Conservation (phyloP, 306 rosid species). For the Hippophae rhamnoides region DNA sequence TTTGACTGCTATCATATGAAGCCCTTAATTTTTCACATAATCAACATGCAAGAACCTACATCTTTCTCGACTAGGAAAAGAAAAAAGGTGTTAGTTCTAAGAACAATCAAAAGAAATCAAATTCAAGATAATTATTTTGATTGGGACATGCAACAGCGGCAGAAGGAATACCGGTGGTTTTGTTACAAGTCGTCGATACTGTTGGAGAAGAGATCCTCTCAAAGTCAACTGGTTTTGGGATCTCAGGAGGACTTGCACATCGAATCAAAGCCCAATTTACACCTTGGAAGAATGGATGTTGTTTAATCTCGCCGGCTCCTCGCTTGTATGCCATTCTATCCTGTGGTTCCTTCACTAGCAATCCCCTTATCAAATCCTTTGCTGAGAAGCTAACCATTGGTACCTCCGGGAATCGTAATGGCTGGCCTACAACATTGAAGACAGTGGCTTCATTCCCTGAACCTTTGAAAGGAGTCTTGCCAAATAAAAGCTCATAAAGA, state of each 20-base stretch:
- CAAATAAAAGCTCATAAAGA: constrained; percentile 46
- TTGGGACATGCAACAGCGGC: constrained; percentile 24
- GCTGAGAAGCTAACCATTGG: constrained; percentile 40
- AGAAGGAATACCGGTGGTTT: constrained; percentile 9
- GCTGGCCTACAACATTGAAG: constrained; percentile 45
- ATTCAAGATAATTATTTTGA: constrained; percentile 40
- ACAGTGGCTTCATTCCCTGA: constrained; percentile 46
- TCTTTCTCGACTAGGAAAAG: constrained; percentile 22
- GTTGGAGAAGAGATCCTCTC: constrained; percentile 30
- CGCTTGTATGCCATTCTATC: constrained; percentile 41
- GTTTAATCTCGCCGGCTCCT: constrained; percentile 51
- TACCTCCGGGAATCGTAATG: constrained; percentile 36
- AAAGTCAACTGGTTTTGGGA: constrained; percentile 38
- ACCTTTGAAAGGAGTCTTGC: constrained; percentile 54
- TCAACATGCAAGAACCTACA: constrained; percentile 27
- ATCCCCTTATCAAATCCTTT: constrained; percentile 38
- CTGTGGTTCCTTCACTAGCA: constrained; percentile 47
- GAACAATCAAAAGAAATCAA: constrained; percentile 41
- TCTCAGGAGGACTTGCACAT: constrained; percentile 51
- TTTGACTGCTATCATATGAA: constrained; percentile 14
- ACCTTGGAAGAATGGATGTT: constrained; percentile 46
- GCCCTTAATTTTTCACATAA: constrained; percentile 19
- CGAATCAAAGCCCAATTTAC: constrained; percentile 48
- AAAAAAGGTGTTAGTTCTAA: constrained; percentile 12
- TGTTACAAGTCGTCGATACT: constrained; percentile 24